Conservation (phyloP, 495 filamentous ascomycete genomes). For the Annulohypoxylon stygium region DNA sequence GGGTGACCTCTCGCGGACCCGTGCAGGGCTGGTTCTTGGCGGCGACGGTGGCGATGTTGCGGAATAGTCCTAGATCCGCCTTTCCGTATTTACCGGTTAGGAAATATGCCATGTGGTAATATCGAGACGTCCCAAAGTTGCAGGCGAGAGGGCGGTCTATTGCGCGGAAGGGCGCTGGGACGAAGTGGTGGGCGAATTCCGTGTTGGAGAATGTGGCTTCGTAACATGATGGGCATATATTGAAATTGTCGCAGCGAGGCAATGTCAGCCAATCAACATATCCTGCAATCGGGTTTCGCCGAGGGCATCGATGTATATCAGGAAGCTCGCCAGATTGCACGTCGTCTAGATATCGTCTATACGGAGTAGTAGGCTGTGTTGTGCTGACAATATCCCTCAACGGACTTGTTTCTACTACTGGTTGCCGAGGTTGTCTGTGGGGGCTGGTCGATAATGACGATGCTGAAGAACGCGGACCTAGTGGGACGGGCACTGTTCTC, state of each 20-base stretch:
- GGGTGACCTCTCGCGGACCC: conserved; percentile 45
- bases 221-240: conserved; percentile 63
- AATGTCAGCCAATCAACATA: conserved; percentile 57
- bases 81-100: conserved; percentile 56
- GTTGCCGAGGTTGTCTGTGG: conserved; percentile 48
- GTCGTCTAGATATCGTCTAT: conserved; percentile 56
- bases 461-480: conserved; percentile 37
- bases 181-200: conserved; percentile 56
- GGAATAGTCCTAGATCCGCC: conserved; percentile 56
- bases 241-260: conserved; percentile 58
- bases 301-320: conserved; percentile 56
- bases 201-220: conserved; percentile 54
- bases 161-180: conserved; percentile 52
- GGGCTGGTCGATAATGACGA: conserved; percentile 38
- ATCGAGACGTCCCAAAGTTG: conserved; percentile 60
- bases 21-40: conserved; percentile 54
- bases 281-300: conserved; percentile 48
- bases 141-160: conserved; percentile 56
- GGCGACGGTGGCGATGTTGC: conserved; percentile 55
- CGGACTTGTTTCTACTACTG: conserved; percentile 45
- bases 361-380: conserved; percentile 47
- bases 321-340: conserved; percentile 49
- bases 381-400: conserved; percentile 30
- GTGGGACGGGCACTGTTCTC: conserved; percentile 18
- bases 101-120: conserved; percentile 62